Percentiles rank a stretch among this genome's conserved stretches.
Conservation (phyloP, 176 grass and related monocot genomes). For the Avena insularis region DNA sequence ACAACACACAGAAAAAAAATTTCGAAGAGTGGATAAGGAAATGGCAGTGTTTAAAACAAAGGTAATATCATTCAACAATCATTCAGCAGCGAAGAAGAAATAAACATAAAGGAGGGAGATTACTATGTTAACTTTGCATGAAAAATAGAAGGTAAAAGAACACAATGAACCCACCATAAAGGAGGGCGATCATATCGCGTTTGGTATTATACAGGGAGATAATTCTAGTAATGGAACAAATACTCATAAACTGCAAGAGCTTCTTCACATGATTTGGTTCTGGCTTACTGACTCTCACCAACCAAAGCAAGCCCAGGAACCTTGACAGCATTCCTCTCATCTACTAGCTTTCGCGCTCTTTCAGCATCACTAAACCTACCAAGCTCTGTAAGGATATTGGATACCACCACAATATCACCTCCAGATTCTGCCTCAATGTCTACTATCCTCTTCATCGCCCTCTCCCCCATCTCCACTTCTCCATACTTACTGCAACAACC, state of each 20-base stretch:
- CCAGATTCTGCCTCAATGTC: slow-evolving; percentile 57
- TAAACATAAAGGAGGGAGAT: no score
- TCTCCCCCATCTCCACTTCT: slow-evolving; percentile 69
- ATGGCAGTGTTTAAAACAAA: neutral
- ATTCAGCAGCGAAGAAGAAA: slow-evolving; percentile 8
- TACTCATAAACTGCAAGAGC: neutral
- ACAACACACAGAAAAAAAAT: neutral
- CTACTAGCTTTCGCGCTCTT: slow-evolving; percentile 51
- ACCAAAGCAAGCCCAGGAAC: slow-evolving; percentile 64
- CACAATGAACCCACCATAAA: slow-evolving; percentile 37
- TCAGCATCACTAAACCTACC: slow-evolving; percentile 70
- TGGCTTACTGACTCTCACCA: slow-evolving; percentile 31
- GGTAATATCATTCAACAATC: slow-evolving; percentile 28
- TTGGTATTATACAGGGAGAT: slow-evolving; percentile 14
- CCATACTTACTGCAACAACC: slow-evolving; percentile 77
- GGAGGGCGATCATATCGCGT: neutral
- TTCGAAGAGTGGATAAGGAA: neutral
- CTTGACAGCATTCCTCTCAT: slow-evolving; percentile 55
- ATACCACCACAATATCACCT: slow-evolving; percentile 65
- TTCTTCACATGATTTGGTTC: slow-evolving; percentile 8
- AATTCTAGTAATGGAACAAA: neutral
- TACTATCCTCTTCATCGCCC: slow-evolving; percentile 66
- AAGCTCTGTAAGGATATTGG: slow-evolving; percentile 66
- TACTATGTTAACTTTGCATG: neutral
- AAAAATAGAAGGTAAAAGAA: slow-evolving; percentile 24